phyloP scores from a whole-genome alignment of 192 early-diverging fungal species.

The Coemansia sp. region DNA sequence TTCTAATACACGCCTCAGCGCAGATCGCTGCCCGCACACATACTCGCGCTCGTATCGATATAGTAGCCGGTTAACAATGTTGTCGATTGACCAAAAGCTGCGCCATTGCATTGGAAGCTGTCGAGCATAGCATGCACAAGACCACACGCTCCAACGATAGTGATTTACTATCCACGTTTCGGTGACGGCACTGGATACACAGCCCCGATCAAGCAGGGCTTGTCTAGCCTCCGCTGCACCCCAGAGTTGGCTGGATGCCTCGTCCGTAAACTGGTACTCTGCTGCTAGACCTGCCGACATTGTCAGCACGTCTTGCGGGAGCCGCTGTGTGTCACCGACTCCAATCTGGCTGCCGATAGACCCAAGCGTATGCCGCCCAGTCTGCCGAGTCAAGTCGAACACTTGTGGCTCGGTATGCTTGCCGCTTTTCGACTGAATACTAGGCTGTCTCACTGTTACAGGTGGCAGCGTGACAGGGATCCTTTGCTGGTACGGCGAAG shows the following conservation, averaged over 20 bases:
- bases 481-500: conserved; percentile 26
- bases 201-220: conserved; percentile 27
- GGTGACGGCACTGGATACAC: conserved; percentile 9
- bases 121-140: conserved; percentile 33
- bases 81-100: conserved; percentile 31
- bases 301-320: conserved; percentile 18
- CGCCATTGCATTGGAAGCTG: conserved; percentile 30
- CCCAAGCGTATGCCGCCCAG: not conserved
- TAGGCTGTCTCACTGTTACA: conserved; percentile 11
- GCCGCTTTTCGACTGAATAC: not conserved
- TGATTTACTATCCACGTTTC: conserved; percentile 44
- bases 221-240: conserved; percentile 35
- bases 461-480: conserved; percentile 22
- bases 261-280: conserved; percentile 9
- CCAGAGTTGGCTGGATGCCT: conserved; percentile 18
- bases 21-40: conserved; percentile 33
- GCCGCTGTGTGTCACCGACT: conserved; percentile 3
- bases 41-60: conserved; percentile 41
- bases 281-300: conserved; percentile 26
- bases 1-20: conserved; percentile 34
- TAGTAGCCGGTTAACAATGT: conserved; percentile 19
- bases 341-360: conserved; percentile 8
- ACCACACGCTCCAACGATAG: conserved; percentile 49
- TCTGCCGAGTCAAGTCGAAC: not conserved
- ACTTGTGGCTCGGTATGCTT: not conserved